Percentiles rank a stretch among this genome's conserved stretches.
These are phyloP conservation scores for Pythium periplocum DNA, from an alignment of 352 stramenopile genomes.

Conservation along the genomic window DNA sequence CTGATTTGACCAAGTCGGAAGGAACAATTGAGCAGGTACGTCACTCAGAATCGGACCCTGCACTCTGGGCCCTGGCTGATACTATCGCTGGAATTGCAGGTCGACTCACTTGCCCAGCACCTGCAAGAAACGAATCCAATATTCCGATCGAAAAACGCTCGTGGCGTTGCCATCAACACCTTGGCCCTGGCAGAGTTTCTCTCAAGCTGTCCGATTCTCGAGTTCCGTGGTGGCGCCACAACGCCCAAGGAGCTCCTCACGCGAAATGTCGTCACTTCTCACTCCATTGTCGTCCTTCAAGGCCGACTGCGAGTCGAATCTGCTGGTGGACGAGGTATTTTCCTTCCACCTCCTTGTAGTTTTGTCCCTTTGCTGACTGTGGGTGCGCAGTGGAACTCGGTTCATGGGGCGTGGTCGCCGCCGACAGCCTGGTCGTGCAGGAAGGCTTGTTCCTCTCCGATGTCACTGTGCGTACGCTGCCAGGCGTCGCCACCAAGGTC, in stretches of 20 bases:
- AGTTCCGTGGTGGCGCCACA: slow-evolving; percentile 16
- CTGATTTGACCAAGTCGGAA: slow-evolving; percentile 34
- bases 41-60: background rate
- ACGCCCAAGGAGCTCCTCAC: slow-evolving; percentile 18
- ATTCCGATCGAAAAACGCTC: slow-evolving; percentile 26
- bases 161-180: slow-evolving; percentile 20
- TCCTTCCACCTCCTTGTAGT: background rate
- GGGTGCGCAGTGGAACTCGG: slow-evolving; percentile 22
- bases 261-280: slow-evolving; percentile 22
- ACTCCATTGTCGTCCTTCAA: slow-evolving; percentile 33
- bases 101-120: slow-evolving; percentile 24
- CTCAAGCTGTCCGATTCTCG: slow-evolving; percentile 22
- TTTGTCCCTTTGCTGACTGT: background rate
- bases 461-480: slow-evolving; percentile 28
- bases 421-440: slow-evolving; percentile 36
- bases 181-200: slow-evolving; percentile 24
- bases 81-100: slow-evolving; percentile 2
- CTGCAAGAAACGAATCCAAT: slow-evolving; percentile 27
- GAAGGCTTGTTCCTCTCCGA: slow-evolving; percentile 34
- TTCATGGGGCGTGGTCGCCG: slow-evolving; percentile 27
- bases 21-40: slow-evolving; percentile 30
- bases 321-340: slow-evolving; percentile 16
- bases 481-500: slow-evolving; percentile 14
- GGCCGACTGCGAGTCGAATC: slow-evolving; percentile 26
- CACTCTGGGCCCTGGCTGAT: too few relatives aligned